phyloP scores from a whole-genome alignment of 225 moss, liverwort and hornwort species.

The Marchantia paleacea region DNA sequence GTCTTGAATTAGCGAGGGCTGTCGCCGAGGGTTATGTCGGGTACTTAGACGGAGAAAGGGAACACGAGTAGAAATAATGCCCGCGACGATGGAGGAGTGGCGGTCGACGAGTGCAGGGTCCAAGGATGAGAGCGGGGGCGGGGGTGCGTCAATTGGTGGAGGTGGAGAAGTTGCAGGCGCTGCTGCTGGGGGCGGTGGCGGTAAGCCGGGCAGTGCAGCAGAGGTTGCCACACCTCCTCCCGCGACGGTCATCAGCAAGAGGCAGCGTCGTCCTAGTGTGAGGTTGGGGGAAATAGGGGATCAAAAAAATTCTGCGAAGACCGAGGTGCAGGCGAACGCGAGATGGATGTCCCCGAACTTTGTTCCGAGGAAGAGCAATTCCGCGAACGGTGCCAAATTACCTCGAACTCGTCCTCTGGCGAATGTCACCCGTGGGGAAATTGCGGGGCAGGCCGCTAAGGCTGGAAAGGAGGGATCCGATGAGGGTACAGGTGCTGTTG shows the following conservation, averaged over 20 bases:
- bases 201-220: not conserved
- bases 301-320: slow-evolving; percentile 40
- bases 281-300: slow-evolving; percentile 75
- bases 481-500: slow-evolving; percentile 17
- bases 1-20: not conserved
- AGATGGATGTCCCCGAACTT: slow-evolving; percentile 43
- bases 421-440: slow-evolving; percentile 44
- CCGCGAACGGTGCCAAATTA: slow-evolving; percentile 34
- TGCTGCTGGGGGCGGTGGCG: not conserved
- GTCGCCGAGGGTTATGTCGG: not conserved
- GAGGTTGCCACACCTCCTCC: slow-evolving; percentile 18
- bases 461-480: slow-evolving; percentile 26
- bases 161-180: not conserved
- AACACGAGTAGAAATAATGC: slow-evolving; percentile 20
- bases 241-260: slow-evolving; percentile 38
- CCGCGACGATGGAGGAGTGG: slow-evolving; percentile 45
- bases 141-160: slow-evolving; percentile 22
- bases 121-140: slow-evolving; percentile 35
- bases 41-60: too few relatives aligned
- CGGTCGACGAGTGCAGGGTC: slow-evolving; percentile 33
- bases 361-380: slow-evolving; percentile 31
- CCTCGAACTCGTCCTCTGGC: slow-evolving; percentile 57
- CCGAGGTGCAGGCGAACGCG: slow-evolving; percentile 30
- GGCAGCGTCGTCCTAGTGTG: slow-evolving; percentile 77
- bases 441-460: slow-evolving; percentile 18